phyloP scores from a whole-genome alignment of 257 asterid species.

The Solanum chmielewskii region DNA sequence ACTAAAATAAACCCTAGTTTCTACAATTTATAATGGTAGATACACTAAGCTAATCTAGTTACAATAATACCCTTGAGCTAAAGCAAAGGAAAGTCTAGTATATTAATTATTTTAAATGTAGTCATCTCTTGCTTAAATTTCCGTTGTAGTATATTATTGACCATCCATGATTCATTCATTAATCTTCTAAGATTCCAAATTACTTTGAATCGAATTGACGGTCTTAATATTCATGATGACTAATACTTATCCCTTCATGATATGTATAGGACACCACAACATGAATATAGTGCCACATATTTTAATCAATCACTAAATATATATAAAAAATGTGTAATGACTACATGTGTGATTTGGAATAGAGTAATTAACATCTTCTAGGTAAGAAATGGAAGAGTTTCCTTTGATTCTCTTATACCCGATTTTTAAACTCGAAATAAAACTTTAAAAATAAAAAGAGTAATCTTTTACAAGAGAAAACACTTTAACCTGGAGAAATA shows the following conservation, averaged over 20 bases:
- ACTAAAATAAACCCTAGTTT: too few relatives aligned
- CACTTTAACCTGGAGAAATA: too few relatives aligned
- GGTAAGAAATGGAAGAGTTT: not conserved
- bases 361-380: not conserved
- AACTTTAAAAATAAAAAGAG: not conserved
- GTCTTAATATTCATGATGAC: too few relatives aligned
- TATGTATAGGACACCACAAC: too few relatives aligned
- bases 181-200: not conserved
- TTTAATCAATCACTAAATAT: not conserved
- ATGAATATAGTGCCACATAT: not conserved
- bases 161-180: not conserved
- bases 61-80: too few relatives aligned
- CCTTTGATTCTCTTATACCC: not conserved
- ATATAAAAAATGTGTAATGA: too few relatives aligned
- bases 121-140: not conserved
- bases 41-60: not conserved
- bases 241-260: too few relatives aligned
- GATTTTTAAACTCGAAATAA: not conserved
- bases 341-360: too few relatives aligned
- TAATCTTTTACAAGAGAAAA: not conserved
- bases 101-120: too few relatives aligned
- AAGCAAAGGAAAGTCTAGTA: not conserved
- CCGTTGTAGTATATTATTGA: too few relatives aligned
- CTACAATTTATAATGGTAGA: too few relatives aligned
- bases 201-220: too few relatives aligned